Percentiles rank a stretch among this genome's conserved stretches.
Evolutionary conservation across 192 early-diverging fungal species (phyloP).

Genomic region (Funneliformis mosseae): DNA sequence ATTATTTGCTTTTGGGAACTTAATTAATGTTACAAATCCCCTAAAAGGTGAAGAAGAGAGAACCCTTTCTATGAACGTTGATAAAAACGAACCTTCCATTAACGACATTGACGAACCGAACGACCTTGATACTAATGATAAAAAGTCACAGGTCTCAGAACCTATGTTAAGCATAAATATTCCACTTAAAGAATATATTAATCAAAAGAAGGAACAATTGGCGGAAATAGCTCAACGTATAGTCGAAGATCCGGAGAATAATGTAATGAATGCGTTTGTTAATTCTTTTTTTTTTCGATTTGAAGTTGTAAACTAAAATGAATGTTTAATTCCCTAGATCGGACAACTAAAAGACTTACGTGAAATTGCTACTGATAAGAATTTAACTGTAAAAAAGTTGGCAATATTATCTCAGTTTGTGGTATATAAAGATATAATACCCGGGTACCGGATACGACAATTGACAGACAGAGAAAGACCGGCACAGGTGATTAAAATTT

Average conservation of each 20-base stretch:
- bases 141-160: slow-evolving; percentile 31
- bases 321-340: slow-evolving; percentile 44
- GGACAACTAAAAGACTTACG: slow-evolving; percentile 71
- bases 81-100: slow-evolving; percentile 34
- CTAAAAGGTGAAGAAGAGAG: not conserved
- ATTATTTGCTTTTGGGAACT: not conserved
- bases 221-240: slow-evolving; percentile 77
- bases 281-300: not conserved
- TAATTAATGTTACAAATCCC: too few species aligned
- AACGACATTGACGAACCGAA: slow-evolving; percentile 36
- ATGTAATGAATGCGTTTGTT: too few species aligned
- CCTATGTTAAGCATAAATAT: slow-evolving; percentile 45
- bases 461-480: slow-evolving; percentile 81
- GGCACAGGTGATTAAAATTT: slow-evolving; percentile 26
- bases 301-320: not conserved
- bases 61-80: slow-evolving; percentile 28
- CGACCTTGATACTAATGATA: slow-evolving; percentile 43
- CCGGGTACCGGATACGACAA: slow-evolving; percentile 91
- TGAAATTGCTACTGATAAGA: slow-evolving; percentile 63
- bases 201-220: slow-evolving; percentile 76
- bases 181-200: slow-evolving; percentile 59
- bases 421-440: slow-evolving; percentile 94
- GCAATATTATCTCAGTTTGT: slow-evolving; percentile 86
- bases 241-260: slow-evolving; percentile 81
- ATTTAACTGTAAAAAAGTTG: slow-evolving; percentile 69